phyloP scores from a whole-genome alignment of 352 stramenopile species.

The Pythium sp. region DNA sequence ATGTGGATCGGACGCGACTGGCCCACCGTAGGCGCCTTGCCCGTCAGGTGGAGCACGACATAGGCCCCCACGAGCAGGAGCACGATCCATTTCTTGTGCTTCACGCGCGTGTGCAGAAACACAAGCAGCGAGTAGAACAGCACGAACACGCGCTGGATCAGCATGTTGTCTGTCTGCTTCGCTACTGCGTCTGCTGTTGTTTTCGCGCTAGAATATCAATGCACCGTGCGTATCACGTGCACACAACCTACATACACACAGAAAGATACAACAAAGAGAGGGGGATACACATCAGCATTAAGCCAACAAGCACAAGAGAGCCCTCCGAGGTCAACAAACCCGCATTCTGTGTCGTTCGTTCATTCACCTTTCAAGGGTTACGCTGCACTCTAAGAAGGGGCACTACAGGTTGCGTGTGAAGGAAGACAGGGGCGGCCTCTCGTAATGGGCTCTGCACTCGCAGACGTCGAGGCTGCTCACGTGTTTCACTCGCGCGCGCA shows the following conservation, averaged over 20 bases:
- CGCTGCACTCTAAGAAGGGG: neutral
- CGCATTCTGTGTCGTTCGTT: neutral
- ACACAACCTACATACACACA: neutral
- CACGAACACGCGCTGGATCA: slow-evolving; percentile 73
- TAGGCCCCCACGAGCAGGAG: slow-evolving; percentile 52
- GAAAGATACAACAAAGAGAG: neutral
- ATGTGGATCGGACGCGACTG: slow-evolving; percentile 66
- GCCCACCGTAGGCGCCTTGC: slow-evolving; percentile 47
- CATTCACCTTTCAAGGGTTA: neutral
- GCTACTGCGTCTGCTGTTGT: neutral
- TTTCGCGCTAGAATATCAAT: neutral
- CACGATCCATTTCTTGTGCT: slow-evolving; percentile 68
- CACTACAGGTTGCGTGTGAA: neutral
- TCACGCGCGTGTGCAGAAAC: slow-evolving; percentile 59
- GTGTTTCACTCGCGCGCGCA: neutral
- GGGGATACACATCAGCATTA: neutral
- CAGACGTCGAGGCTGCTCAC: neutral
- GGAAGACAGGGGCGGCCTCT: neutral
- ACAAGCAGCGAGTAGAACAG: slow-evolving; percentile 53
- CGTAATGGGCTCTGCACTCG: neutral
- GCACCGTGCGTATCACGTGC: neutral
- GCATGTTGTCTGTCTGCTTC: slow-evolving; percentile 26
- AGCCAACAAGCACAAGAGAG: neutral
- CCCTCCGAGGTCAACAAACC: neutral
- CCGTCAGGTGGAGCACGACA: slow-evolving; percentile 51